Evolutionary conservation across 2,329 filamentous ascomycete species (phyloP).

Genomic region (Fusarium irregulare): DNA sequence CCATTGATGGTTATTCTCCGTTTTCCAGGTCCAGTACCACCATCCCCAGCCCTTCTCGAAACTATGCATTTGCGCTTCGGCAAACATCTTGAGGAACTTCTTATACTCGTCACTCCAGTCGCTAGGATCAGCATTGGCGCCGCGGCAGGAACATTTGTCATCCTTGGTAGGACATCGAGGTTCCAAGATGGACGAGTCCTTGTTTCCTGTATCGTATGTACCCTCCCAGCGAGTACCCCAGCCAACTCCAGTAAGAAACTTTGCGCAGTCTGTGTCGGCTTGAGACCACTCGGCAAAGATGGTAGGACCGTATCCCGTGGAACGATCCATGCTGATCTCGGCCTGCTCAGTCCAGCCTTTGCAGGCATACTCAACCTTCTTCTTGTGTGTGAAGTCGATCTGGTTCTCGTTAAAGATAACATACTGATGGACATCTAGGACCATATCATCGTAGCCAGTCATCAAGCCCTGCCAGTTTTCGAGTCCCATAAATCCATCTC

Average conservation of each 20-base stretch:
- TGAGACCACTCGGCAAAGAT: constrained; percentile 98
- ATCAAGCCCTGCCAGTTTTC: constrained; percentile 90
- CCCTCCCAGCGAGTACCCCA: constrained; percentile 93
- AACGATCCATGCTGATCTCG: constrained; percentile 74
- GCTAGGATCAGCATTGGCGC: constrained; percentile 78
- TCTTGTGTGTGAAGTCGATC: constrained; percentile 81
- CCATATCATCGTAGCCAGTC: constrained; percentile 74
- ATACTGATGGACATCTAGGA: constrained; percentile 98
- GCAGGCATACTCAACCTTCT: constrained; percentile 90
- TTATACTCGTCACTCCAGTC: constrained; percentile 81
- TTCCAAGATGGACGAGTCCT: constrained; percentile 69
- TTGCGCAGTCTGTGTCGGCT: constrained; percentile 94
- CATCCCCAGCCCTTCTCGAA: constrained; percentile 96
- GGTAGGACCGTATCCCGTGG: constrained; percentile 89
- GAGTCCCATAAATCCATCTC: constrained; percentile 94
- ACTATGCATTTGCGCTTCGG: constrained; percentile 93
- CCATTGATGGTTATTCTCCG: constrained; percentile 88
- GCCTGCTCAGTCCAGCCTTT: constrained; percentile 86
- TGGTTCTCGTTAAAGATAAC: constrained; percentile 96
- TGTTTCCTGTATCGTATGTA: constrained; percentile 77
- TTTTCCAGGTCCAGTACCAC: constrained; percentile 99
- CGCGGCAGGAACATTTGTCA: constrained; percentile 75
- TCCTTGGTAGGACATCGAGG: constrained; percentile 79
- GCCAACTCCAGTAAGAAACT: constrained; percentile 88
- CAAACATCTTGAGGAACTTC: constrained; percentile 87